A percentile compares a stretch with the other conserved stretches of the same genome.
These are phyloP conservation scores for Conticribra weissflogii DNA, from an alignment of 108 stramenopile species.

Conservation along the genomic window DNA sequence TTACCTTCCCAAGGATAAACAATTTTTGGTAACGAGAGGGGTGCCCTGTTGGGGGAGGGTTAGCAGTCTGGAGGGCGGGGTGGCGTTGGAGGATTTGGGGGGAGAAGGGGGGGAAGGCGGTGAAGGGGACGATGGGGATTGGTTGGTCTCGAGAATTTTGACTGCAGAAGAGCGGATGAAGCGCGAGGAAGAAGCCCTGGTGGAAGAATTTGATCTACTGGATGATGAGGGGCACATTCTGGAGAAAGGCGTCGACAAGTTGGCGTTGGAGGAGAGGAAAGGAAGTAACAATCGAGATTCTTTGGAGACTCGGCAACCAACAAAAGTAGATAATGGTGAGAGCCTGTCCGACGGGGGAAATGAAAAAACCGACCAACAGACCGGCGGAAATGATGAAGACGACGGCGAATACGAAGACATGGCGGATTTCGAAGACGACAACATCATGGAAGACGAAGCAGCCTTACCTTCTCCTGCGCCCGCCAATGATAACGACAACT, in stretches of 20 bases:
- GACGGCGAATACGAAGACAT: slow-evolving; percentile 93
- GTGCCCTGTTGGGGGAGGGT: slow-evolving; percentile 89
- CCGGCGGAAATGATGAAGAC: slow-evolving; percentile 37
- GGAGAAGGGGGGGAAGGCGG: slow-evolving; percentile 12
- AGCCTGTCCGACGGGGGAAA: neutral
- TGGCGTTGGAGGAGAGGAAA: neutral
- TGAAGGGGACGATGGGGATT: slow-evolving; percentile 63
- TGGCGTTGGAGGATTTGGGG: slow-evolving; percentile 32
- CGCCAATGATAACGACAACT: too few relatives aligned
- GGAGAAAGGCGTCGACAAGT: slow-evolving; percentile 13
- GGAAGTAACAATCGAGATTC: too few relatives aligned
- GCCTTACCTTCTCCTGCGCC: slow-evolving; percentile 59
- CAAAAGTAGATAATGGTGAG: too few relatives aligned
- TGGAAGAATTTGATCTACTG: slow-evolving; percentile 88
- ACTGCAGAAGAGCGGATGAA: slow-evolving; percentile 34
- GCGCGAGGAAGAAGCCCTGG: slow-evolving; percentile 49
- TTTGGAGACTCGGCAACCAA: too few relatives aligned
- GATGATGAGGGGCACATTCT: slow-evolving; percentile 79
- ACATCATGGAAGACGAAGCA: slow-evolving; percentile 75
- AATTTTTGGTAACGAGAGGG: slow-evolving; percentile 89
- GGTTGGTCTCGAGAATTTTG: slow-evolving; percentile 68
- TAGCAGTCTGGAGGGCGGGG: slow-evolving; percentile 67
- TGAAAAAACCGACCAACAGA: neutral
- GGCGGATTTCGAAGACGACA: slow-evolving; percentile 88
- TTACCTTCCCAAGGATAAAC: slow-evolving; percentile 87